Conservation (phyloP, 83 land plant genomes). For the Diphasiastrum complanatum region DNA sequence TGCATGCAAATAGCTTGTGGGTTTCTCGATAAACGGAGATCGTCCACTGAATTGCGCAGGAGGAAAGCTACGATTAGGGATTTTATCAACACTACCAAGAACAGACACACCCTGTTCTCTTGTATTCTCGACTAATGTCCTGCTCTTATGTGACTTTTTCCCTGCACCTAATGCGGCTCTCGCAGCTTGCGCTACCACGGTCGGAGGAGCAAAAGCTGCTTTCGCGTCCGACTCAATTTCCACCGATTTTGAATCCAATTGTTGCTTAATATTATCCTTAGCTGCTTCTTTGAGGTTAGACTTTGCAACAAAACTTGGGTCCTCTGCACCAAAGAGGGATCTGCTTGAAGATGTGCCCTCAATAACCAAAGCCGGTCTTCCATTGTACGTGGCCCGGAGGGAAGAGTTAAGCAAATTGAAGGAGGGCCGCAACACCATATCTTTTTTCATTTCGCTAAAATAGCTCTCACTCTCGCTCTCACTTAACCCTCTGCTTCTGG, state of each 20-base stretch:
- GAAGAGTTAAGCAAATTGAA: conserved; percentile 21
- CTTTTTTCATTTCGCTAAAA: conserved; percentile 6
- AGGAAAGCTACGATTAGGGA: neutral
- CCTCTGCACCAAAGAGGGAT: conserved; percentile 2
- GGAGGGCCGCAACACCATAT: neutral
- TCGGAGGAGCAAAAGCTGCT: conserved; percentile 24
- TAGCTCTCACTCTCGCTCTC: neutral
- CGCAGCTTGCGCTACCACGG: conserved; percentile 10
- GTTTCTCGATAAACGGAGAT: neutral
- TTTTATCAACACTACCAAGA: neutral
- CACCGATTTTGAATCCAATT: neutral
- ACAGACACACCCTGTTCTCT: neutral
- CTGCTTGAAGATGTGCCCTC: conserved; percentile 2
- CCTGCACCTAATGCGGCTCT: conserved; percentile 6
- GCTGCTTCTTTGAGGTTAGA: neutral
- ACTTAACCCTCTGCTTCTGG: conserved; percentile 1
- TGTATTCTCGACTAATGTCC: neutral
- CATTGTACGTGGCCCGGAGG: conserved; percentile 19
- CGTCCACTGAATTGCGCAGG: conserved; percentile 20
- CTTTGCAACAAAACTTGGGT: neutral
- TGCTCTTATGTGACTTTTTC: neutral
- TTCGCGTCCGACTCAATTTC: conserved; percentile 7
- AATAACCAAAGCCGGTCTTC: conserved; percentile 7
- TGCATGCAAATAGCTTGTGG: neutral
- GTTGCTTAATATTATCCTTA: neutral